phyloP scores from a whole-genome alignment of 2,329 filamentous ascomycete species.

The Aspergillus carbonarius region DNA sequence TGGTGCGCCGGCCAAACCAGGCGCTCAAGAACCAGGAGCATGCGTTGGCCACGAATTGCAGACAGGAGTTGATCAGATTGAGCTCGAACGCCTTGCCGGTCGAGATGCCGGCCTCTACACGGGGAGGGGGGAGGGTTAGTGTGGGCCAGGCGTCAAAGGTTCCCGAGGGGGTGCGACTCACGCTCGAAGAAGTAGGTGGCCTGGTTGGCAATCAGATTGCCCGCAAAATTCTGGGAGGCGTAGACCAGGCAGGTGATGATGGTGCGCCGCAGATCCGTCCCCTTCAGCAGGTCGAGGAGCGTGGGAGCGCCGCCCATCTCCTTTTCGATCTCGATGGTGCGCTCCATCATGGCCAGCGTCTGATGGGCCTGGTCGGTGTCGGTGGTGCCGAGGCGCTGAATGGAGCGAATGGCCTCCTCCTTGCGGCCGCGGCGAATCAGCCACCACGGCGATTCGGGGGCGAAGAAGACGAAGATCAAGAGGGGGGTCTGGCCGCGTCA shows the following conservation, averaged over 20 bases:
- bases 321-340: constrained; percentile 33
- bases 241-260: constrained; percentile 35
- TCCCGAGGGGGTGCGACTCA: constrained; percentile 19
- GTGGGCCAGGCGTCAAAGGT: background rate
- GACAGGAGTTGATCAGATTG: constrained; percentile 30
- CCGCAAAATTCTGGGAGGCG: constrained; percentile 51
- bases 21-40: constrained; percentile 37
- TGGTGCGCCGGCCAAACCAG: constrained; percentile 43
- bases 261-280: constrained; percentile 32
- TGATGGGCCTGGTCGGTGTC: constrained; percentile 18
- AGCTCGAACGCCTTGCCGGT: constrained; percentile 27
- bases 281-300: constrained; percentile 34
- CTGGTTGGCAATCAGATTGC: constrained; percentile 64
- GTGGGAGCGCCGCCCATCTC: constrained; percentile 26
- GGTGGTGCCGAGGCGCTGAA: constrained; percentile 25
- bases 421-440: constrained; percentile 28
- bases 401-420: constrained; percentile 24
- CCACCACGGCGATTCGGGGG: constrained; percentile 32
- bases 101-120: constrained; percentile 31
- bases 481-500: constrained; percentile 24
- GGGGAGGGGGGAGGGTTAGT: constrained; percentile 18
- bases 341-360: constrained; percentile 33
- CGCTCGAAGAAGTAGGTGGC: constrained; percentile 60
- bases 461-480: constrained; percentile 27
- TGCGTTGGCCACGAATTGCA: constrained; percentile 38